These are phyloP conservation scores for Kwoniella sp. DNA, from an alignment of 768 basidiomycete genomes.

Conservation along the genomic window DNA sequence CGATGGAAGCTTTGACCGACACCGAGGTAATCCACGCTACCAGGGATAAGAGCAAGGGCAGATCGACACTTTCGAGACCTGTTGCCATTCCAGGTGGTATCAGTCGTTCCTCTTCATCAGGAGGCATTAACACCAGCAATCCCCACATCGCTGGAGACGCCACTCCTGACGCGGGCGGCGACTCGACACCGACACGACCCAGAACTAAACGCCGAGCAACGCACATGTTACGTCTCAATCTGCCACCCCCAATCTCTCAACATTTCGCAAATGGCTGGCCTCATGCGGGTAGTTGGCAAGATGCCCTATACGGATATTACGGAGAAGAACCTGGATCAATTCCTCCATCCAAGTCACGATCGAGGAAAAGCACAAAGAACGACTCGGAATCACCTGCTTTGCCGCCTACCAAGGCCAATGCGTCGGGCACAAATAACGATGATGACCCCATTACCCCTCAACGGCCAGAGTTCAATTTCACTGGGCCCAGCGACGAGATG, in stretches of 20 bases:
- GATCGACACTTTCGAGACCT: conserved; percentile 16
- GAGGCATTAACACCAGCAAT: background rate
- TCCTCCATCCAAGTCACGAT: background rate
- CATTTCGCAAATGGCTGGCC: conserved; percentile 42
- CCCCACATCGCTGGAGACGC: background rate
- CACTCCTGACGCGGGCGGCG: conserved; percentile 1
- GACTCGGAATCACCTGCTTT: background rate
- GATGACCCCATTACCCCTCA: conserved; percentile 13
- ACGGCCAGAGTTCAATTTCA: conserved; percentile 2
- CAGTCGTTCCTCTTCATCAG: background rate
- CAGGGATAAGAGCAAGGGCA: background rate
- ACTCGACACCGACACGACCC: conserved; percentile 21
- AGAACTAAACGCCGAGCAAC: conserved; percentile 13
- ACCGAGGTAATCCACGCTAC: conserved; percentile 16
- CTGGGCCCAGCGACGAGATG: conserved; percentile 2
- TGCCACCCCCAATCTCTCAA: conserved; percentile 32
- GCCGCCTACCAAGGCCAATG: background rate
- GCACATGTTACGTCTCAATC: conserved; percentile 22
- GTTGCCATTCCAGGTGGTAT: conserved; percentile 7
- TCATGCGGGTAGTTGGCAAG: conserved; percentile 49
- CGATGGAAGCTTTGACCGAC: conserved; percentile 18
- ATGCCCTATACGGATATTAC: conserved; percentile 44
- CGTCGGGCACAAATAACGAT: background rate
- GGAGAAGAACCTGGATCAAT: conserved; percentile 12
- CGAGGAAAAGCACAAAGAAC: conserved; percentile 2